Conservation (phyloP, 805 yeast genomes). For the Barnettozyma salicaria region DNA sequence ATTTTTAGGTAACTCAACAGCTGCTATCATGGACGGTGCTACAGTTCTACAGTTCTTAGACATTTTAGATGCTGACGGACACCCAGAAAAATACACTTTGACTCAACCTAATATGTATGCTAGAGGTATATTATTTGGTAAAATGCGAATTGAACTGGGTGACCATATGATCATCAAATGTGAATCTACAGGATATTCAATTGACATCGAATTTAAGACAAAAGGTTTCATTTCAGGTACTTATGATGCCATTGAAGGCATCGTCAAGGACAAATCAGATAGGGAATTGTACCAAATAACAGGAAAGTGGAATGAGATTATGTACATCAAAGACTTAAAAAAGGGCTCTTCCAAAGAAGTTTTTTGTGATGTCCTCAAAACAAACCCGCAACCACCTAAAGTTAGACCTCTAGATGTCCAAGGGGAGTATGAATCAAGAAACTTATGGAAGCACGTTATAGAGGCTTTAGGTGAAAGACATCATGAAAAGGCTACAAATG, state of each 20-base stretch:
- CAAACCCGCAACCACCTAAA: conserved; percentile 51
- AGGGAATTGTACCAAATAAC: conserved; percentile 57
- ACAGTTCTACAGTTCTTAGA: conserved; percentile 67
- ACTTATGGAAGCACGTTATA: conserved; percentile 76
- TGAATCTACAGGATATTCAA: conserved; percentile 48
- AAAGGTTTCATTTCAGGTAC: conserved; percentile 93
- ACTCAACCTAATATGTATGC: conserved; percentile 97
- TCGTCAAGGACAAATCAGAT: conserved; percentile 47
- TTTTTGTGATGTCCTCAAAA: conserved; percentile 55
- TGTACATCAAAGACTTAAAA: conserved; percentile 53
- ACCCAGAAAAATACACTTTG: conserved; percentile 67
- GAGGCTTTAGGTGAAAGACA: conserved; percentile 75
- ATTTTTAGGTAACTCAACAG: conserved; percentile 92
- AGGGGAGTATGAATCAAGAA: conserved; percentile 73
- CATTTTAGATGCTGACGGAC: conserved; percentile 38
- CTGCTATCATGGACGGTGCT: conserved; percentile 93
- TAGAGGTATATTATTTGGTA: conserved; percentile 88
- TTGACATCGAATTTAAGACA: conserved; percentile 88
- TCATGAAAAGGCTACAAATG: conserved; percentile 81
- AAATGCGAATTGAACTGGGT: conserved; percentile 83
- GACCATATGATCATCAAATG: conserved; percentile 82
- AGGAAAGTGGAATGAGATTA: conserved; percentile 92
- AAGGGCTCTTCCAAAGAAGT: conserved; percentile 40
- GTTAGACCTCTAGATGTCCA: conserved; percentile 80
- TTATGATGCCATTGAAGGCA: conserved; percentile 83